Evolutionary conservation across 495 filamentous ascomycete genomes (phyloP).

Genomic region (Hypoxylon trugodes): DNA sequence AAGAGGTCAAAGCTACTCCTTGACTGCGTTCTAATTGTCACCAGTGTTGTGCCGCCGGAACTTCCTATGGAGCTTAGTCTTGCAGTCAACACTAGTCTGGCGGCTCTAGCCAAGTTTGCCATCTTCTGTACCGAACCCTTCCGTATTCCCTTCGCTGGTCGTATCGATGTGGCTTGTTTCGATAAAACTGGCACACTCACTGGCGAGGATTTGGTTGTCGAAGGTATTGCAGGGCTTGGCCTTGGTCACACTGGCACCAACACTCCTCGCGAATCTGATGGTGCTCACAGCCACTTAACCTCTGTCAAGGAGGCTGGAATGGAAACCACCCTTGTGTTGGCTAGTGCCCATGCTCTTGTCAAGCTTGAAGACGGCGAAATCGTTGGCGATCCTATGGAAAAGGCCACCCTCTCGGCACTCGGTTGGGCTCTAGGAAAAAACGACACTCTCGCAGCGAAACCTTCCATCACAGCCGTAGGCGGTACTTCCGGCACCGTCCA

Average conservation of each 20-base stretch:
- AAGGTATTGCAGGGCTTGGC: slow-evolving; percentile 91
- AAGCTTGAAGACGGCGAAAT: slow-evolving; percentile 96
- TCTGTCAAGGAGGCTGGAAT: slow-evolving; percentile 70
- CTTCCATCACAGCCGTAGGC: slow-evolving; percentile 50
- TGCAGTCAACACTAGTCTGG: slow-evolving; percentile 98
- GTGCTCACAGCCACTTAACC: slow-evolving; percentile 77
- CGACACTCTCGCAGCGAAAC: slow-evolving; percentile 76
- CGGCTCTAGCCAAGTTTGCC: slow-evolving; percentile 90
- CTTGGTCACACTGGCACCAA: slow-evolving; percentile 72
- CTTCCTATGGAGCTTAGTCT: slow-evolving; percentile 97
- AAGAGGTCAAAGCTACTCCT: slow-evolving; percentile 97
- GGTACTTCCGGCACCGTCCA: slow-evolving; percentile 71
- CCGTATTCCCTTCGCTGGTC: slow-evolving; percentile 96
- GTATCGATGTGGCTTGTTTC: slow-evolving; percentile 97
- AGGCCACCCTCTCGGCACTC: slow-evolving; percentile 87
- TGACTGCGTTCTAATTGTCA: slow-evolving; percentile 97
- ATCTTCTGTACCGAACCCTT: slow-evolving; percentile 99
- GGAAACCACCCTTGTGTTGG: slow-evolving; percentile 91
- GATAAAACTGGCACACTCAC: slow-evolving; percentile 98
- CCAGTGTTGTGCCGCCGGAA: slow-evolving; percentile 96
- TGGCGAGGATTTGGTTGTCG: slow-evolving; percentile 95
- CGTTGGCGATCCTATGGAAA: slow-evolving; percentile 99
- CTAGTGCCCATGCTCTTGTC: slow-evolving; percentile 94
- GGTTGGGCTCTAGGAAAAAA: slow-evolving; percentile 91
- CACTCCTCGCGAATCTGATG: slow-evolving; percentile 72